These are phyloP conservation scores for Neofusicoccum cordaticola DNA, from an alignment of 2,329 filamentous ascomycete species.

Conservation along the genomic window DNA sequence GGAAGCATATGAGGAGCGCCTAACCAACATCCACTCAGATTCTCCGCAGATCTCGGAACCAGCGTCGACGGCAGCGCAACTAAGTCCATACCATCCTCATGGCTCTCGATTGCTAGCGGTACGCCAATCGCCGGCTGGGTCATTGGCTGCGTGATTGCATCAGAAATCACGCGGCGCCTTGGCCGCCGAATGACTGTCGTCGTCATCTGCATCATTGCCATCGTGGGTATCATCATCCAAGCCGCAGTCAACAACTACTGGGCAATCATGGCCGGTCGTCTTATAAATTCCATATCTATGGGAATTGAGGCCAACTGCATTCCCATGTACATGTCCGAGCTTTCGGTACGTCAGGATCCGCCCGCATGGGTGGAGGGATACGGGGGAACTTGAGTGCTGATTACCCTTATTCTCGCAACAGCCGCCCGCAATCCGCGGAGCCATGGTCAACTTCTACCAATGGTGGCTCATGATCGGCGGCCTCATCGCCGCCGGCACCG, in stretches of 20 bases:
- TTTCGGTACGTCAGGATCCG: neutral
- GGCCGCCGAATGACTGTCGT: neutral
- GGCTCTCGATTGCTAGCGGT: neutral
- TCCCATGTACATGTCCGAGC: constrained; percentile 1
- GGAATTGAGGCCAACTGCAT: neutral
- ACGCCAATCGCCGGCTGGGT: neutral
- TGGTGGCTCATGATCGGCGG: constrained; percentile 4
- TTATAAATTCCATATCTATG: neutral
- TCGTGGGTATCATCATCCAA: neutral
- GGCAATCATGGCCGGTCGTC: neutral
- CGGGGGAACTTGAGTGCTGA: neutral
- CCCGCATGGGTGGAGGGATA: neutral
- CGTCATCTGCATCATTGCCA: neutral
- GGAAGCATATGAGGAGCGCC: neutral
- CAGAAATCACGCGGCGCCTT: neutral
- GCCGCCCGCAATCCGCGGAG: neutral
- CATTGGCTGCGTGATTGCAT: neutral
- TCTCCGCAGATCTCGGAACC: neutral
- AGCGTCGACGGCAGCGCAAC: neutral
- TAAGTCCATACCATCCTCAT: neutral
- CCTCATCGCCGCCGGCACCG: neutral
- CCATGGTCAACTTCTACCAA: constrained; percentile 9
- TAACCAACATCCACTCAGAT: neutral
- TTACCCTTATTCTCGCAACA: neutral
- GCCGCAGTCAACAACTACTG: neutral